Conservation (phyloP, 73 alveolate species). For the Uronychia binucleata region DNA sequence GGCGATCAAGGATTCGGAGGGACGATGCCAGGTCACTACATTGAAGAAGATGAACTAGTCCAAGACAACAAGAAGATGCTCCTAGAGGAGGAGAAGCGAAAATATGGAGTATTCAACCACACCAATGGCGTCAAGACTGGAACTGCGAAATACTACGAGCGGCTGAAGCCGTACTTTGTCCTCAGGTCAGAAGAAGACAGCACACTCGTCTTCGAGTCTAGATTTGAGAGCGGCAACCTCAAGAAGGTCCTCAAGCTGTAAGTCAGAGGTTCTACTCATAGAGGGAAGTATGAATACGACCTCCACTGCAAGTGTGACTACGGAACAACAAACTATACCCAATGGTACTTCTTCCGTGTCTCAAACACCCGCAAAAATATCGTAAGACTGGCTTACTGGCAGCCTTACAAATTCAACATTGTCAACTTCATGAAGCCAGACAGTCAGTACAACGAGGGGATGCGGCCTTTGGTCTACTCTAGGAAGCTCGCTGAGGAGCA, state of each 20-base stretch:
- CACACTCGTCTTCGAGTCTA: slow-evolving; percentile 83
- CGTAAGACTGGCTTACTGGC: background rate
- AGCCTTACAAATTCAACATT: slow-evolving; percentile 90
- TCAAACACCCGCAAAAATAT: slow-evolving; percentile 6
- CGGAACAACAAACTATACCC: slow-evolving; percentile 77
- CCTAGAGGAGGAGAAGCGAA: background rate
- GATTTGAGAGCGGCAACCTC: slow-evolving; percentile 91
- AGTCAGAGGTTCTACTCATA: background rate
- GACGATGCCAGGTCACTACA: background rate
- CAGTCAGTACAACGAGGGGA: slow-evolving; percentile 92
- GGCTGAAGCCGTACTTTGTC: slow-evolving; percentile 28
- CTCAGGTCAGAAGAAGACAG: slow-evolving; percentile 46
- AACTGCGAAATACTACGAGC: slow-evolving; percentile 28
- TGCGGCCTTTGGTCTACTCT: slow-evolving; percentile 92
- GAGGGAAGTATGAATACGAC: slow-evolving; percentile 71
- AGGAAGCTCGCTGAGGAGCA: slow-evolving; percentile 39
- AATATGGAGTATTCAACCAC: background rate
- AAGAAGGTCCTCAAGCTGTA: background rate
- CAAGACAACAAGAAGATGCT: background rate
- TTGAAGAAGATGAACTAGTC: background rate
- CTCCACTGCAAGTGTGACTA: slow-evolving; percentile 71
- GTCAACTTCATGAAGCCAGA: slow-evolving; percentile 97
- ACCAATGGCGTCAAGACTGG: background rate
- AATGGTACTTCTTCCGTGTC: slow-evolving; percentile 78
- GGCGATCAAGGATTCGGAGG: background rate